Conservation (phyloP, 371 early-diverging fungal species). For the Mucor irregularis region DNA sequence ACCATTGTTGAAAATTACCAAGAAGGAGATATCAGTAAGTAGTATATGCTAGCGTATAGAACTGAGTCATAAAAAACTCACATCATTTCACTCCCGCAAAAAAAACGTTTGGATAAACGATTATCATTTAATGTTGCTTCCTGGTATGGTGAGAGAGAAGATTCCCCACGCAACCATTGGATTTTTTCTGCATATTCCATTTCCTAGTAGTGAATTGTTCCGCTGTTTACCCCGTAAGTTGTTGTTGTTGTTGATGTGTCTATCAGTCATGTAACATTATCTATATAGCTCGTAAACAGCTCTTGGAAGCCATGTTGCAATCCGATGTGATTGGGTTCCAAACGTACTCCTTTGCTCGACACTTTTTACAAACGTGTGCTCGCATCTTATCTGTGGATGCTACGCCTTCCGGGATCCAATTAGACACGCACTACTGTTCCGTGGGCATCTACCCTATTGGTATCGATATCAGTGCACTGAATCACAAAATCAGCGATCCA, state of each 20-base stretch:
- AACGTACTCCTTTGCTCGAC: constrained; percentile 91
- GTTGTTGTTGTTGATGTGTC: background rate
- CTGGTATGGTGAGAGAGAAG: constrained; percentile 78
- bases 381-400: constrained; percentile 83
- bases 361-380: constrained; percentile 89
- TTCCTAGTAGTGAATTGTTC: constrained; percentile 93
- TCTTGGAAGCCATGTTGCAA: constrained; percentile 85
- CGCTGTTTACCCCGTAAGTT: constrained; percentile 81
- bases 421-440: constrained; percentile 75
- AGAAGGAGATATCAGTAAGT: constrained; percentile 85
- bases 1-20: constrained; percentile 69
- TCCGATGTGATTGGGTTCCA: constrained; percentile 88
- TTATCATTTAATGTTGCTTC: constrained; percentile 96
- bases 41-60: too few species aligned
- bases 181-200: constrained; percentile 95
- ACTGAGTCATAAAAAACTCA: background rate
- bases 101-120: constrained; percentile 93
- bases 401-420: constrained; percentile 80
- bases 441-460: constrained; percentile 96
- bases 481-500: constrained; percentile 61
- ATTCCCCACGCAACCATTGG: constrained; percentile 86
- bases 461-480: constrained; percentile 63
- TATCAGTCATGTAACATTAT: background rate
- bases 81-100: too few species aligned
- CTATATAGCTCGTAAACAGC: constrained; percentile 64